Evolutionary conservation across 2,329 filamentous ascomycete species (phyloP).

Genomic region (Cladobotryum protrusum): DNA sequence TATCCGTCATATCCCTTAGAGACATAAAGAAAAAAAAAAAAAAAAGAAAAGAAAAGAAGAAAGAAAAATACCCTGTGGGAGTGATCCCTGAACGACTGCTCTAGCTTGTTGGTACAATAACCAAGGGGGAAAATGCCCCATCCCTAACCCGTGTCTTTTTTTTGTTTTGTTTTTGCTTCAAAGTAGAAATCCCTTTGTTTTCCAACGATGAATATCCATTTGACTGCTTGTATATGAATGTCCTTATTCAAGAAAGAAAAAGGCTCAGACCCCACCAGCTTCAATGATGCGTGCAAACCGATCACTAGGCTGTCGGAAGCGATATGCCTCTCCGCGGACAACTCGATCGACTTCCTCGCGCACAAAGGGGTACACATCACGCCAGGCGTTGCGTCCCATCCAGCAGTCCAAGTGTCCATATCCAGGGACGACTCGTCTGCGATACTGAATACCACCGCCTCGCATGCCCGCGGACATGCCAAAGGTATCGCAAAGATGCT

Average conservation of each 20-base stretch:
- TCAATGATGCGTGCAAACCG: constrained; percentile 3
- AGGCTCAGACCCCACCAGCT: background rate
- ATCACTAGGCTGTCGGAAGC: constrained; percentile 7
- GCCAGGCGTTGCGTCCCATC: constrained; percentile 55
- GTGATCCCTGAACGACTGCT: too few relatives aligned
- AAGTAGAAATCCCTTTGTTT: too few relatives aligned
- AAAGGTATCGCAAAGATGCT: constrained; percentile 46
- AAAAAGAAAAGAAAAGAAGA: too few relatives aligned
- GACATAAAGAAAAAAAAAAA: too few relatives aligned
- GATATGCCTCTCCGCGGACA: constrained; percentile 12
- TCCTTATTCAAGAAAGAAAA: background rate
- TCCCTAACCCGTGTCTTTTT: too few relatives aligned
- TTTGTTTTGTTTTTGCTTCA: too few relatives aligned
- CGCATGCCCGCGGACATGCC: constrained; percentile 27
- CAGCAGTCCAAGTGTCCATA: constrained; percentile 58
- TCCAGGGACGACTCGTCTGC: constrained; percentile 45
- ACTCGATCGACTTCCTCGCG: constrained; percentile 50
- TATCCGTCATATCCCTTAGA: too few relatives aligned
- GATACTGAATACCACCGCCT: constrained; percentile 37
- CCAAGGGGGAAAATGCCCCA: too few relatives aligned
- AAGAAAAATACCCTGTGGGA: too few relatives aligned
- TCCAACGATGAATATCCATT: too few relatives aligned
- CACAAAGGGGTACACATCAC: constrained; percentile 53
- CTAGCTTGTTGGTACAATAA: too few relatives aligned
- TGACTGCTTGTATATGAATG: too few relatives aligned